A percentile compares a stretch with the other conserved stretches of the same genome.
Conservation (phyloP, 352 stramenopile genomes). For the Phytophthora cactorum region DNA sequence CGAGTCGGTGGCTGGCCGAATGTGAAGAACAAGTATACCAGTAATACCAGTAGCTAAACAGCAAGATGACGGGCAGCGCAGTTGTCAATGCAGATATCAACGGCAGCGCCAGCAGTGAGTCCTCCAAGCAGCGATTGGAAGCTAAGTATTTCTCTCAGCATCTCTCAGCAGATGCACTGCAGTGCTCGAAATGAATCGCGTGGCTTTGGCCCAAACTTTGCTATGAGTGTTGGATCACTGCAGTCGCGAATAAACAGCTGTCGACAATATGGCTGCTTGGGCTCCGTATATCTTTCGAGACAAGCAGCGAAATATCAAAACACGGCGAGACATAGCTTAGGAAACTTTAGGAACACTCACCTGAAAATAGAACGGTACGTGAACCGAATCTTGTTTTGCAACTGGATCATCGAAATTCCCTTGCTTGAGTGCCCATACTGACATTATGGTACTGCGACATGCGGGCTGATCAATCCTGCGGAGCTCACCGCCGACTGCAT, state of each 20-base stretch:
- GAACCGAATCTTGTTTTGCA: background rate
- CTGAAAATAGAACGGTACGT: too few relatives aligned
- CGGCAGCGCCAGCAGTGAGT: conserved; percentile 2
- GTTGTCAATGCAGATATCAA: background rate
- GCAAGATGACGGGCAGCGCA: too few relatives aligned
- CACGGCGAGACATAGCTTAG: background rate
- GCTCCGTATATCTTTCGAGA: conserved; percentile 10
- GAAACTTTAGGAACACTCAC: too few relatives aligned
- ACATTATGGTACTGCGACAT: background rate
- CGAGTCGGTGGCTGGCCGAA: too few relatives aligned
- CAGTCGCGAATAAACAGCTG: background rate
- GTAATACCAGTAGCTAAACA: too few relatives aligned
- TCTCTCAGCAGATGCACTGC: background rate
- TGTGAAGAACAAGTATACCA: too few relatives aligned
- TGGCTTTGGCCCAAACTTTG: background rate
- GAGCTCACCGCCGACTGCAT: background rate
- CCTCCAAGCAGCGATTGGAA: too few relatives aligned
- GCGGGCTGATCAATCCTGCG: background rate
- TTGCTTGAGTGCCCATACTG: conserved; percentile 7
- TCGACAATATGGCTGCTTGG: conserved; percentile 7
- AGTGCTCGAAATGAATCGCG: background rate
- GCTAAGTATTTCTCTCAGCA: too few relatives aligned
- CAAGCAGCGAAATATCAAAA: conserved; percentile 12
- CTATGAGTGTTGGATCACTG: background rate
- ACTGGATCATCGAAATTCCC: conserved; percentile 5